Conservation (phyloP, 2,329 filamentous ascomycete species). For the Xylaria multiplex region DNA sequence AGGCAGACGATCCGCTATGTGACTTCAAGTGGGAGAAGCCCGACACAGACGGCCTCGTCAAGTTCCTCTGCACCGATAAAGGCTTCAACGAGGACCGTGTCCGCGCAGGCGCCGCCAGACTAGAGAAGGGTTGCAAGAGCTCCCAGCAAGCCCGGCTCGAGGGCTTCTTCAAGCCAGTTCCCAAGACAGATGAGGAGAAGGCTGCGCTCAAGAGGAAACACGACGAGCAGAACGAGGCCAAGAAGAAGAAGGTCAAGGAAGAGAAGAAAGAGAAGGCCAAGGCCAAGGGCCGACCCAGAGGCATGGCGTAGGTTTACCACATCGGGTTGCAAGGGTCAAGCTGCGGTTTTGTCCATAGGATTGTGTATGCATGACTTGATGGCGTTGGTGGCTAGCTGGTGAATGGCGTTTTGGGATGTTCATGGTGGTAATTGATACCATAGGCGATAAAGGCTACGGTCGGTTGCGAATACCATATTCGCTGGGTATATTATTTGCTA, state of each 20-base stretch:
- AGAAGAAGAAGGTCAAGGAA: slow-evolving; percentile 94
- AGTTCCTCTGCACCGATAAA: slow-evolving; percentile 92
- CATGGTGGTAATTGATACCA: slow-evolving; percentile 35
- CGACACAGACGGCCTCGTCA: slow-evolving; percentile 87
- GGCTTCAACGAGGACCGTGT: slow-evolving; percentile 97
- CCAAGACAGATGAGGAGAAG: slow-evolving; percentile 88
- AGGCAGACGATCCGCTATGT: slow-evolving; percentile 84
- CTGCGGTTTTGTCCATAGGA: background rate
- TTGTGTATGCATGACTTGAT: slow-evolving; percentile 1
- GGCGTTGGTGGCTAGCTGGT: slow-evolving; percentile 40
- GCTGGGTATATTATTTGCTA: slow-evolving; percentile 23
- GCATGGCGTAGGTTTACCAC: slow-evolving; percentile 46
- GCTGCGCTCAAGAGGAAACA: slow-evolving; percentile 89
- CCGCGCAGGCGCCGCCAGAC: slow-evolving; percentile 76
- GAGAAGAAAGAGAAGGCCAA: slow-evolving; percentile 96
- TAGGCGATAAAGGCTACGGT: slow-evolving; percentile 25
- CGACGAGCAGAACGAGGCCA: slow-evolving; percentile 89
- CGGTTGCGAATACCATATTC: slow-evolving; percentile 5
- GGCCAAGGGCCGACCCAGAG: slow-evolving; percentile 85
- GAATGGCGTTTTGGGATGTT: slow-evolving; percentile 42
- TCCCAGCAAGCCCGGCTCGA: slow-evolving; percentile 91
- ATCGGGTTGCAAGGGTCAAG: background rate
- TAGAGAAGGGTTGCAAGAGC: slow-evolving; percentile 91
- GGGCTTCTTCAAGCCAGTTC: slow-evolving; percentile 94
- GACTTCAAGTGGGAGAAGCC: slow-evolving; percentile 99